Evolutionary conservation across 768 basidiomycete species (phyloP).

Genomic region (Psilocybe subaeruginosa): DNA sequence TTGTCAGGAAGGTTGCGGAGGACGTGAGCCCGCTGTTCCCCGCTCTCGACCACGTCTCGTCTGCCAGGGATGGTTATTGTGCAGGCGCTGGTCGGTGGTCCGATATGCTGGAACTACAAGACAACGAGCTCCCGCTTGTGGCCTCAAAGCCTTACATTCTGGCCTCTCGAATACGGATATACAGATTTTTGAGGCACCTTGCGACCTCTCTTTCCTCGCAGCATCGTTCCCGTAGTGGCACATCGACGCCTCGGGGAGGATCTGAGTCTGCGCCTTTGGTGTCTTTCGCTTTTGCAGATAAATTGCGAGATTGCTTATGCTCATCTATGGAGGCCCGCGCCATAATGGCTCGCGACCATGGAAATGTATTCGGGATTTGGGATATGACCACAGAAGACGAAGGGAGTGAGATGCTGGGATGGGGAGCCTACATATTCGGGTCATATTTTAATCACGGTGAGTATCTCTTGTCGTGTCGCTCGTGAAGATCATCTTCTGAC

Average conservation of each 20-base stretch:
- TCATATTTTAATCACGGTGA: slow-evolving; percentile 74
- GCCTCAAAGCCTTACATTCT: slow-evolving; percentile 52
- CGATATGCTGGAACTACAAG: slow-evolving; percentile 56
- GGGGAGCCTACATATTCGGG: slow-evolving; percentile 60
- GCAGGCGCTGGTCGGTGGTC: slow-evolving; percentile 41
- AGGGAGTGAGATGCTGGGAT: slow-evolving; percentile 66
- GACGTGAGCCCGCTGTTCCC: slow-evolving; percentile 22
- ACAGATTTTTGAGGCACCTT: slow-evolving; percentile 50
- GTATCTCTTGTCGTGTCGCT: slow-evolving; percentile 10
- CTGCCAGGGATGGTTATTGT: slow-evolving; percentile 9
- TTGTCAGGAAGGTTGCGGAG: slow-evolving; percentile 47
- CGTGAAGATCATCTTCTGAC: neutral
- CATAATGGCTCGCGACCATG: slow-evolving; percentile 59
- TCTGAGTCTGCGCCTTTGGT: neutral
- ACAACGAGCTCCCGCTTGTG: slow-evolving; percentile 55
- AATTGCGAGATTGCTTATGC: slow-evolving; percentile 33
- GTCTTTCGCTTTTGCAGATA: slow-evolving; percentile 9
- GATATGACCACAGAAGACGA: slow-evolving; percentile 49
- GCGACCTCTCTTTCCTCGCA: slow-evolving; percentile 1
- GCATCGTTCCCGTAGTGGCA: neutral
- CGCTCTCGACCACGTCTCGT: slow-evolving; percentile 12
- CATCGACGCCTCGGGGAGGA: neutral
- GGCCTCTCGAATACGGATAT: slow-evolving; percentile 54
- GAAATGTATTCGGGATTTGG: slow-evolving; percentile 74
- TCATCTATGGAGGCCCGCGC: slow-evolving; percentile 51